These are phyloP conservation scores for Jamesozyma gamospora DNA, from an alignment of 805 yeast genomes.

Conservation along the genomic window DNA sequence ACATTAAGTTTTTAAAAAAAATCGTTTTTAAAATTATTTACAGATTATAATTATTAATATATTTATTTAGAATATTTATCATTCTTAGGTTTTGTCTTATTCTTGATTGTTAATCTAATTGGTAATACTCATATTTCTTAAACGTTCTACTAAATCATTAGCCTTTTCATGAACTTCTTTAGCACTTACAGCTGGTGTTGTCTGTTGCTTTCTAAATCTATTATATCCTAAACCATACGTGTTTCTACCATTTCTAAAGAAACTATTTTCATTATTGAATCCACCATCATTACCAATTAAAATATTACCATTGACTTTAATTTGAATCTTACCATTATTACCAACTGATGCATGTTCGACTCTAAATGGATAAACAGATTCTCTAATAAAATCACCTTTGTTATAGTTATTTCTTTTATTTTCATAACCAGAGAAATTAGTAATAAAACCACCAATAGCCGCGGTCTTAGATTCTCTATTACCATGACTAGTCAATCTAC, in stretches of 20 bases:
- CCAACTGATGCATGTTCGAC: slow-evolving; percentile 31
- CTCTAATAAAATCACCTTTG: slow-evolving; percentile 36
- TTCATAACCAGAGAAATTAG: slow-evolving; percentile 26
- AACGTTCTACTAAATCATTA: slow-evolving; percentile 5
- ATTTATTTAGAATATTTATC: too few relatives aligned
- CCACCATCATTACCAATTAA: background rate
- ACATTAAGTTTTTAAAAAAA: too few relatives aligned
- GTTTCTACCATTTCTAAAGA: background rate
- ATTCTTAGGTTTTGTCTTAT: too few relatives aligned
- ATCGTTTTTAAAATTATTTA: too few relatives aligned
- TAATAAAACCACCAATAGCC: slow-evolving; percentile 52
- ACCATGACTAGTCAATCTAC: slow-evolving; percentile 38
- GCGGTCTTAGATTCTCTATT: slow-evolving; percentile 23
- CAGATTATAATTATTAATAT: too few relatives aligned
- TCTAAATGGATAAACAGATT: slow-evolving; percentile 35
- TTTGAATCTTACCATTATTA: slow-evolving; percentile 28
- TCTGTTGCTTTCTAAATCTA: slow-evolving; percentile 1
- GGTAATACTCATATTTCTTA: slow-evolving; percentile 5
- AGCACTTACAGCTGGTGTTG: background rate
- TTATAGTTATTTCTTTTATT: slow-evolving; percentile 28
- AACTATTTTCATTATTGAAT: background rate
- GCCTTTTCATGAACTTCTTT: slow-evolving; percentile 4
- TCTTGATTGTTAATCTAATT: too few relatives aligned
- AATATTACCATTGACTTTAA: slow-evolving; percentile 13
- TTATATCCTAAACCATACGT: background rate